Conservation (phyloP, 164 flowering plant genomes). For the Kingdonia uniflora region DNA sequence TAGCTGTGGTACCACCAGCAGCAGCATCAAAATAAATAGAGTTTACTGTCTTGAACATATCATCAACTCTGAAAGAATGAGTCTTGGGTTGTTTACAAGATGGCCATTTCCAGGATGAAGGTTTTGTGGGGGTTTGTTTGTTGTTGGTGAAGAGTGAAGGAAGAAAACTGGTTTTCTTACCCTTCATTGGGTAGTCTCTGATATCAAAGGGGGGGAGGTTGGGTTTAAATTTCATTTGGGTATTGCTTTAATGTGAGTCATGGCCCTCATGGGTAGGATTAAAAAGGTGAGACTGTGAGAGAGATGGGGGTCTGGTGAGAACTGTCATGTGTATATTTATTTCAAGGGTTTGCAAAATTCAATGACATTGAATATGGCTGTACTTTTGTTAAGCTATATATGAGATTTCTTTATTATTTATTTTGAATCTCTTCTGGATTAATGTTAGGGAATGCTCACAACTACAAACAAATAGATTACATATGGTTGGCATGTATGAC, state of each 20-base stretch:
- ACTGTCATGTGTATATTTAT: conserved; percentile 18
- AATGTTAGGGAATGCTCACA: too few species aligned
- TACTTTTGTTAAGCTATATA: conserved; percentile 1
- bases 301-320: conserved; percentile 18
- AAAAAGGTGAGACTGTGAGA: conserved; percentile 12
- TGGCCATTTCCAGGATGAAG: conserved; percentile 60
- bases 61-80: conserved; percentile 41
- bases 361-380: conserved; percentile 15
- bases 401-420: too few species aligned
- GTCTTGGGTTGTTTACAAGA: conserved; percentile 49
- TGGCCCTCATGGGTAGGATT: conserved; percentile 10
- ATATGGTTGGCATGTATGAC: too few species aligned
- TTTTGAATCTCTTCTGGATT: too few species aligned
- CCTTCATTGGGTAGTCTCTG: conserved; percentile 8
- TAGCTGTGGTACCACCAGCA: conserved; percentile 13
- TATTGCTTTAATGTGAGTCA: conserved; percentile 21
- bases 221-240: not conserved
- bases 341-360: conserved; percentile 11
- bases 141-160: conserved; percentile 15
- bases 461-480: too few species aligned
- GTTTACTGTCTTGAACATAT: conserved; percentile 33
- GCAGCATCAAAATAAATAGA: conserved; percentile 22
- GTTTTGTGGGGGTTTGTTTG: conserved; percentile 19
- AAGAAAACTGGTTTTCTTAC: conserved; percentile 19
- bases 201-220: not conserved